Evolutionary conservation across 2,329 filamentous ascomycete species (phyloP).

Genomic region (Exophiala bonariae): DNA sequence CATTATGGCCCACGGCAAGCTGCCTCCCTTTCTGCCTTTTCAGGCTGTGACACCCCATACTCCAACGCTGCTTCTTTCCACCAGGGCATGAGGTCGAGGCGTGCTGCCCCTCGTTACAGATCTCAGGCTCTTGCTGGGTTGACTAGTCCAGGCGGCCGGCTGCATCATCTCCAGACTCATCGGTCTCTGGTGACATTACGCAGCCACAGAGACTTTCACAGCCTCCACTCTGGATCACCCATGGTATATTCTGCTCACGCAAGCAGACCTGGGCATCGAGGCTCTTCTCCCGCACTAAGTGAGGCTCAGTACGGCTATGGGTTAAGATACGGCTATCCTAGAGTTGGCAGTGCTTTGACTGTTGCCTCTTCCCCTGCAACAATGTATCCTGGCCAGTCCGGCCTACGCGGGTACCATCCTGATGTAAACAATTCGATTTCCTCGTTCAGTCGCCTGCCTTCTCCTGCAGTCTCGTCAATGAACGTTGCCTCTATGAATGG

Average conservation of each 20-base stretch:
- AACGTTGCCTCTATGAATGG: background rate
- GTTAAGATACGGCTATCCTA: conserved; percentile 10
- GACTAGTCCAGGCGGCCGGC: conserved; percentile 2
- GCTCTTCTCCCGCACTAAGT: conserved; percentile 23
- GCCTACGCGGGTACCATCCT: conserved; percentile 17
- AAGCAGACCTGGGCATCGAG: conserved; percentile 10
- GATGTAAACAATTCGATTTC: conserved; percentile 23
- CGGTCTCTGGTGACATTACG: conserved; percentile 27
- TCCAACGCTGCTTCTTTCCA: conserved; percentile 19
- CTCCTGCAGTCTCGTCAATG: conserved; percentile 18
- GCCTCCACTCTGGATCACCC: conserved; percentile 24
- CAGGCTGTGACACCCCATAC: conserved; percentile 20
- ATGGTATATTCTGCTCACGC: conserved; percentile 8
- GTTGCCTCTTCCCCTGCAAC: conserved; percentile 25
- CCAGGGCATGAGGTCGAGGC: conserved; percentile 16
- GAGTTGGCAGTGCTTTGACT: conserved; percentile 21
- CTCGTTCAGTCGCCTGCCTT: conserved; percentile 23
- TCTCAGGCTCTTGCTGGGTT: conserved; percentile 8
- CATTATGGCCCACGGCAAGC: conserved; percentile 17
- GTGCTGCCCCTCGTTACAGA: conserved; percentile 14
- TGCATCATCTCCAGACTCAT: conserved; percentile 22
- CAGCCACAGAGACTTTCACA: conserved; percentile 19
- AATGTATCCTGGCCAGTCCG: conserved; percentile 8
- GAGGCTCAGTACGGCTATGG: conserved; percentile 18
- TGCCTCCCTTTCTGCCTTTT: conserved; percentile 22